phyloP scores from a whole-genome alignment of 176 grass and related monocot species.

The Cenchrus americanus region DNA sequence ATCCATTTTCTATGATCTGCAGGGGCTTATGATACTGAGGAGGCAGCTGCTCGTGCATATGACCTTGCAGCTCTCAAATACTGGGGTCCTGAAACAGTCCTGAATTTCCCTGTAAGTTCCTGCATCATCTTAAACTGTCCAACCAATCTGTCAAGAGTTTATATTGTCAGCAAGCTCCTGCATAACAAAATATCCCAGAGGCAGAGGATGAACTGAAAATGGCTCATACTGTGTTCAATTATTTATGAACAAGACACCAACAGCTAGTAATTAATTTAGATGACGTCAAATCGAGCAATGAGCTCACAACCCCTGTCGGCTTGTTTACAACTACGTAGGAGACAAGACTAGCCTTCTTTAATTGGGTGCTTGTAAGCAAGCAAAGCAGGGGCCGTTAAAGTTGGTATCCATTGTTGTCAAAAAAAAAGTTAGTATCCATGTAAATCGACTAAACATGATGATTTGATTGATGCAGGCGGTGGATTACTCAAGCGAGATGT shows the following conservation, averaged over 20 bases:
- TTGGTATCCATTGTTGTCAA: neutral
- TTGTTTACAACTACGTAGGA: neutral
- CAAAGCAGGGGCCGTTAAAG: conserved; percentile 25
- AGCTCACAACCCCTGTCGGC: conserved; percentile 5
- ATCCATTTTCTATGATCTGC: neutral
- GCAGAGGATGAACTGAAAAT: neutral
- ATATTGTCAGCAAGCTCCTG: too few relatives aligned
- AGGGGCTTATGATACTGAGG: conserved; percentile 95
- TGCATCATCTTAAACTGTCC: neutral
- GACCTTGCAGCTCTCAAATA: conserved; percentile 95
- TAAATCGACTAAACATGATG: too few relatives aligned
- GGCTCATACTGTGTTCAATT: neutral
- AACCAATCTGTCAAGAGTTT: neutral
- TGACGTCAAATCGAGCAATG: conserved; percentile 2
- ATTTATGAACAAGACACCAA: conserved; percentile 1
- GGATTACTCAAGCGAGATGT: conserved; percentile 62
- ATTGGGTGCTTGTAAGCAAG: neutral
- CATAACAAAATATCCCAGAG: neutral
- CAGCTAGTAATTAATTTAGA: neutral
- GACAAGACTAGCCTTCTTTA: neutral
- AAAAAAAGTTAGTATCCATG: neutral
- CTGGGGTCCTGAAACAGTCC: conserved; percentile 68
- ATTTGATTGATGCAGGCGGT: conserved; percentile 51
- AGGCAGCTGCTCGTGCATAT: conserved; percentile 73
- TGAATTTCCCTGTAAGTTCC: conserved; percentile 78